phyloP scores from a whole-genome alignment of 2,329 filamentous ascomycete genomes.

The Stagonosporopsis rhizophila region DNA sequence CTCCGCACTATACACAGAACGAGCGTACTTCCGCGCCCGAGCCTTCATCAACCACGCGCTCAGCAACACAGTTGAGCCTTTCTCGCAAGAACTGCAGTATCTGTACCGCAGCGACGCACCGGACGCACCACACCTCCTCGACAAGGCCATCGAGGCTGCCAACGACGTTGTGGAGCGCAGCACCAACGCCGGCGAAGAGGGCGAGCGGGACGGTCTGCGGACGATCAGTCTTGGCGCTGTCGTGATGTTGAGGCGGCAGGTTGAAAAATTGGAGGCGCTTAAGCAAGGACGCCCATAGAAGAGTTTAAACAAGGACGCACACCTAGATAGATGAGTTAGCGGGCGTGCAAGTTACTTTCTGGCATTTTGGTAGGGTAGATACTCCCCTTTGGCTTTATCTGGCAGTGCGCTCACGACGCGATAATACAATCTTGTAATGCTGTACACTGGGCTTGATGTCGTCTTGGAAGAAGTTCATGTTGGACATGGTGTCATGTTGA shows the following conservation, averaged over 20 bases:
- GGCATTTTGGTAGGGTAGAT: slow-evolving; percentile 2
- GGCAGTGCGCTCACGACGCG: not conserved
- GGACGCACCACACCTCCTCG: slow-evolving; percentile 50
- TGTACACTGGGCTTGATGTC: too few relatives aligned
- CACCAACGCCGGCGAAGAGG: slow-evolving; percentile 32
- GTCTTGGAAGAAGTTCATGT: too few relatives aligned
- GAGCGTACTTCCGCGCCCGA: slow-evolving; percentile 60
- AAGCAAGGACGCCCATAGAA: slow-evolving; percentile 1
- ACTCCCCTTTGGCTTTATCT: not conserved
- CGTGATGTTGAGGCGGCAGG: slow-evolving; percentile 51
- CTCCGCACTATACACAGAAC: slow-evolving; percentile 61
- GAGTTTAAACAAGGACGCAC: too few relatives aligned
- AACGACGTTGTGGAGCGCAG: slow-evolving; percentile 53
- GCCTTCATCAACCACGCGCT: slow-evolving; percentile 60
- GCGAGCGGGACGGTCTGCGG: slow-evolving; percentile 53
- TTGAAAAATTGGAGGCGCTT: slow-evolving; percentile 48
- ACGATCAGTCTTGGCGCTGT: slow-evolving; percentile 58
- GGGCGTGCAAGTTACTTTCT: not conserved
- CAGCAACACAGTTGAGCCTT: slow-evolving; percentile 50
- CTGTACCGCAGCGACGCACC: slow-evolving; percentile 54
- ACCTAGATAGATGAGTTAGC: too few relatives aligned
- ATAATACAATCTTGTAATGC: slow-evolving; percentile 2
- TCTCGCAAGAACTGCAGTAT: slow-evolving; percentile 61
- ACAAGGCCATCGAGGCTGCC: slow-evolving; percentile 53
- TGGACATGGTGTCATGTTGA: too few relatives aligned